Base-by-base conservation (phyloP, 306 rosid species). In the Lotus japonicus region DNA sequence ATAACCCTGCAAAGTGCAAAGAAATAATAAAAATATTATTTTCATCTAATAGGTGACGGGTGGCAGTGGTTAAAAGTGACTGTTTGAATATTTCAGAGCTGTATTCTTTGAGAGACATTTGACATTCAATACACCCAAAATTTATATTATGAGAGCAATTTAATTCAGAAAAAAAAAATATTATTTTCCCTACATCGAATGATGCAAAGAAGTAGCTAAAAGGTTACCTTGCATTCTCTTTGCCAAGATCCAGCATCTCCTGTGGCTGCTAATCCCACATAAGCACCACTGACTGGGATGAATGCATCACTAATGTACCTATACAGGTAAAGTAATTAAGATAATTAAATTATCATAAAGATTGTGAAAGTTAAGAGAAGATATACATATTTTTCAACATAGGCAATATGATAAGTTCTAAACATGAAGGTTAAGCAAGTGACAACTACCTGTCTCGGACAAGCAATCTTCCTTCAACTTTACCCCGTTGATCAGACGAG, bases 171-270 rank as follows among this genome's bases (percentile, higher is more conserved):
- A 21, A 21, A 21, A 21, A 21, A 21, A 21, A n/a, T n/a, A n/a
- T 21, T 1, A 1, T 21, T 21, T 21, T 21, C 3, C 26, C 3
- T 21, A 21, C 26, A 1, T 21, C 3, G 26, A 21, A 21, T 21
- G 26, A 21, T 21, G 26, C 26, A 26, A 26, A 21, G 23, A 26
- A 26, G 33, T 60, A 48, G 16, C 51, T 58, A 63, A 49, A 7
- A 18, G 41, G 43, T 79, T 45, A 92, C 99, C 95, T 90, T 90
- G 78, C 86, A 64, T 74, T 90, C 98, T 75, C 78, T 80, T 79
- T 94, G 98, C 97, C 97, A 94, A 11, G 98, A 90, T 66, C 98
- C 98, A 43, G 70, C 85, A 6, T 77, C 91, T 6, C 98, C 98
- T 0, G 87, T 92, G 41, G 88, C 66, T 67, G 98, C 96, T 83